Evolutionary conservation across 768 basidiomycete genomes (phyloP), one percentile per base, ranked within the genome.

Genomic region (Tulasnella sp.): DNA sequence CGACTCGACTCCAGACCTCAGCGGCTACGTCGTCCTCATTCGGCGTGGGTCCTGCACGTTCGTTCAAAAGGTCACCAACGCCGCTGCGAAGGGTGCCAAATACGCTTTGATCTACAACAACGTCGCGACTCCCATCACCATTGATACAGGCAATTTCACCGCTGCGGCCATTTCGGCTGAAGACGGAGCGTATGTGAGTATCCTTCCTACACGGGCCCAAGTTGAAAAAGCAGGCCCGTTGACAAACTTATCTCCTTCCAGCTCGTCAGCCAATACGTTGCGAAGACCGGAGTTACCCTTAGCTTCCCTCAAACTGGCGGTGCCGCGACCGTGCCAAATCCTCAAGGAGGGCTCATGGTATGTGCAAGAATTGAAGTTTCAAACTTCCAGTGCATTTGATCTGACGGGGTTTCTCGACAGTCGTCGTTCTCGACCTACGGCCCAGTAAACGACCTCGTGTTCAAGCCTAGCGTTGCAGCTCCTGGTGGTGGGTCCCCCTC

Each of bases 41-140:
- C 76, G 79, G 34, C 77, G 80, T 35, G 82, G 82, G 0, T 76
- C 69, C 3, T 82, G 82, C 74, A 67, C 78, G 2, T 77, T 81
- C 22, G 34, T 22, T 52, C 77, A 81, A 40, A 90, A 89, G 76
- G 77, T 87, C n/a, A 78, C 79, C 2, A 87, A 88, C 76, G 80
- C 83, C 29, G 84, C 82, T 26, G 86, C 84, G 0, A 86, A 86
- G 73, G 86, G 86, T 5, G 87, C 81, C 0, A 82, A 82, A 41
- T 78, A 80, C 34, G 78, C 81, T 0, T 76, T 88, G 32, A 84
- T 88, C 72, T 88, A 65, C 32, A 65, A 62, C n/a, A 71, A 63
- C 52, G 40, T 22, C 1, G 40, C 67, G n/a, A 35, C 65, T 26
- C 39, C 17, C 47, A 87, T 86, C 74, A 85, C 87, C 44, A 80